Conservation (phyloP, 208 protist genomes). For the Entamoeba invadens region DNA sequence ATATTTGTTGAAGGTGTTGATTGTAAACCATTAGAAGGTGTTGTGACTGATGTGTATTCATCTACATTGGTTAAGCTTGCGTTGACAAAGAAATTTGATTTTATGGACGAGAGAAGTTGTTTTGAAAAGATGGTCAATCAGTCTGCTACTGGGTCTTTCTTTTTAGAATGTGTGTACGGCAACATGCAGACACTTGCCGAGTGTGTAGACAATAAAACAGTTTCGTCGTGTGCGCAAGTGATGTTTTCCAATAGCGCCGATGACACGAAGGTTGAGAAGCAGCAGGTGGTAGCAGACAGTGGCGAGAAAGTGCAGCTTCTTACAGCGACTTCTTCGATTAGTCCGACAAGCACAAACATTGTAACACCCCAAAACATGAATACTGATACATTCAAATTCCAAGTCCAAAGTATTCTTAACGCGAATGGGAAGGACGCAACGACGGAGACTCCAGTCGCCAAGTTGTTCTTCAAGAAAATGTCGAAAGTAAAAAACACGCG, state of each 20-base stretch:
- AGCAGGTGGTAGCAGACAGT: not conserved
- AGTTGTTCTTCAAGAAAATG: not conserved
- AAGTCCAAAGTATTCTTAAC: not conserved
- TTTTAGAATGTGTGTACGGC: not conserved
- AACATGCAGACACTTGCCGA: not conserved
- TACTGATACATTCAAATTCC: not conserved
- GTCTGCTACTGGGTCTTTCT: no score
- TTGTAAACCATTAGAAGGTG: not conserved
- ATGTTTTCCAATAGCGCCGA: not conserved
- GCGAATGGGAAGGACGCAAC: not conserved
- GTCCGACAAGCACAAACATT: not conserved
- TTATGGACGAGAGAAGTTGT: not conserved
- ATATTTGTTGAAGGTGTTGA: not conserved
- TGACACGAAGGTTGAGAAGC: not conserved
- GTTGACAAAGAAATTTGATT: not conserved
- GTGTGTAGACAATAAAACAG: not conserved
- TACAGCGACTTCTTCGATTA: not conserved
- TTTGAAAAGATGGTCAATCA: not conserved
- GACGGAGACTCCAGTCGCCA: not conserved
- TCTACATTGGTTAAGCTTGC: not conserved
- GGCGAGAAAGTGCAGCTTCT: not conserved
- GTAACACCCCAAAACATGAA: not conserved
- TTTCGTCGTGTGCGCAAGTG: not conserved
- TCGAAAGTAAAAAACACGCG: not conserved
- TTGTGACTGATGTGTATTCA: not conserved